Evolutionary conservation across 345 rosid species (phyloP).

Genomic region (Moringa oleifera): DNA sequence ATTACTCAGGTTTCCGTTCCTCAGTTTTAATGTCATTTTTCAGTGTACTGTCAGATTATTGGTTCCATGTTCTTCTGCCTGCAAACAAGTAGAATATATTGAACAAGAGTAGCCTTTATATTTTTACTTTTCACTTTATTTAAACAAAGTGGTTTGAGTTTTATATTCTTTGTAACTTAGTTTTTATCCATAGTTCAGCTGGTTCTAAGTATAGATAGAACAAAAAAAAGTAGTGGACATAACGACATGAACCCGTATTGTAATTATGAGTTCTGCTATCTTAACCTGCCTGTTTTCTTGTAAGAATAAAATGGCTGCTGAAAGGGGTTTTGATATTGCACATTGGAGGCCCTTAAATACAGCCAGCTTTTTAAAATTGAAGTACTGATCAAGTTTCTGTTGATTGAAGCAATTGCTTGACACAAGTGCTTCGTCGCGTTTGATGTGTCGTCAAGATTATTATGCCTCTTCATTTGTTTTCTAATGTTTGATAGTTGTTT

Average conservation of each 20-base stretch:
- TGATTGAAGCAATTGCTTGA: background rate
- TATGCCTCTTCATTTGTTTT: background rate
- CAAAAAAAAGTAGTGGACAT: too few relatives aligned
- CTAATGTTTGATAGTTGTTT: constrained; percentile 13
- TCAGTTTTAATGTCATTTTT: background rate
- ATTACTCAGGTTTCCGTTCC: constrained; percentile 62
- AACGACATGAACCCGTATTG: background rate
- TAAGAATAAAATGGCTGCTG: too few relatives aligned
- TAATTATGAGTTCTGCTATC: too few relatives aligned
- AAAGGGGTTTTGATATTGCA: background rate
- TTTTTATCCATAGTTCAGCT: too few relatives aligned
- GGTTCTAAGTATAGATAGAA: background rate
- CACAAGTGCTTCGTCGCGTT: background rate
- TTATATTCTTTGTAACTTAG: too few relatives aligned
- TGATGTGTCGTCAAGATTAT: background rate
- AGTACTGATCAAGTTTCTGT: background rate
- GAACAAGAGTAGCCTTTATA: background rate
- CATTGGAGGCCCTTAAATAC: background rate
- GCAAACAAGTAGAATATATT: background rate
- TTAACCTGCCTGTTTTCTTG: too few relatives aligned
- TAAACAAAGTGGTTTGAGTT: too few relatives aligned
- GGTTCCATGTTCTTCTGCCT: background rate
- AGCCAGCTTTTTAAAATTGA: background rate
- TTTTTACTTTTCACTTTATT: too few relatives aligned
- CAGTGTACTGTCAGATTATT: background rate